Conservation (phyloP, 73 alveolate genomes). For the Stentor roeselii region DNA sequence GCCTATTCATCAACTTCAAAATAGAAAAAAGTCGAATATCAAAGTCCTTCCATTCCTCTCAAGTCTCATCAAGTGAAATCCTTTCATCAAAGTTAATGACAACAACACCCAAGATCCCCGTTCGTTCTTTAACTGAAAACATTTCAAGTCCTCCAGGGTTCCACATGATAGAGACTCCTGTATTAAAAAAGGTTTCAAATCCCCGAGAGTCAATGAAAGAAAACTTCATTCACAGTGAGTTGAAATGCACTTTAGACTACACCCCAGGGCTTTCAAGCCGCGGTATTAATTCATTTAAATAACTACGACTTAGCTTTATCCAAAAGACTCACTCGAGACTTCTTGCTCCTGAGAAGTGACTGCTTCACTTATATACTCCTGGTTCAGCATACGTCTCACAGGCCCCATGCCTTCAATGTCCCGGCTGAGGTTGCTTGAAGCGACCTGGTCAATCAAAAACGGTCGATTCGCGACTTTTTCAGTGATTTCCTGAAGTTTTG, state of each 20-base stretch:
- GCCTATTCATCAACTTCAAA: no score
- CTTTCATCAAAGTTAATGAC: neutral
- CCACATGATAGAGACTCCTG: neutral
- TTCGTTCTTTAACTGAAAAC: neutral
- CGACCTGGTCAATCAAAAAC: constrained; percentile 61
- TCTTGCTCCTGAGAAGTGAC: neutral
- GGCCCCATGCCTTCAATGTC: constrained; percentile 4
- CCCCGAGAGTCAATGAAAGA: neutral
- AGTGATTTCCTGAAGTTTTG: constrained; percentile 40
- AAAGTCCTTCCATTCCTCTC: no score
- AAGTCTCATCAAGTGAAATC: neutral
- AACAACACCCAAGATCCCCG: neutral
- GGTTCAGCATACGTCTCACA: constrained; percentile 15
- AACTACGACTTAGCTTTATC: neutral
- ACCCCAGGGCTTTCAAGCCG: neutral
- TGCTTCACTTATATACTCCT: constrained; percentile 5
- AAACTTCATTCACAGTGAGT: neutral
- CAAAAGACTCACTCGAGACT: neutral
- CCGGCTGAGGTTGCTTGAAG: neutral
- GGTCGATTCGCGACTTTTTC: constrained; percentile 74
- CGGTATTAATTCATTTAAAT: neutral
- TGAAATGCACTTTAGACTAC: neutral
- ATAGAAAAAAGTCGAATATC: no score
- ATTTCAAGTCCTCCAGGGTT: neutral
- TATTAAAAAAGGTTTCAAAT: no score